Evolutionary conservation across 2,329 filamentous ascomycete genomes (phyloP), one percentile per base, ranked within the genome.

Genomic region (Fusarium nematophilum): DNA sequence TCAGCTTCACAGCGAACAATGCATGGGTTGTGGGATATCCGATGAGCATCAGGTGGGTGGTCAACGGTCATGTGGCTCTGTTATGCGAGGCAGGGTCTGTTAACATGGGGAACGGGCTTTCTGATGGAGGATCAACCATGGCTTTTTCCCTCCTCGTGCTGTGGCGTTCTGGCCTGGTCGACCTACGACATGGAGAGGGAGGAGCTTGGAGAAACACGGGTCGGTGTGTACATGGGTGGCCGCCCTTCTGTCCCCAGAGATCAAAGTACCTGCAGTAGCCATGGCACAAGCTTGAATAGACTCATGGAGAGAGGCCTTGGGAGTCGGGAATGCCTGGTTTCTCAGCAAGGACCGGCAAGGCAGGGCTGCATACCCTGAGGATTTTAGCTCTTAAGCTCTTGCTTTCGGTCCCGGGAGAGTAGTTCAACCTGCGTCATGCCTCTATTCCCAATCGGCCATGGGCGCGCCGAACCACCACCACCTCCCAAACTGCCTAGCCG

Each of bases 361-460:
- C 14, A 34, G 31, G 13, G n/a, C n/a, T n/a, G 14, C 14, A 17
- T 14, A 6, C 14, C 5, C 8, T 17, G 5, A 17, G n/a, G 7
- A 8, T 15, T 9, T 34, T 34, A 3, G 30, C n/a, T 33, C n/a
- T 15, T 14, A 6, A 8, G 7, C 30, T 14, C 9, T 15, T 33
- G 30, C 30, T 5, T 14, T 5, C n/a, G 13, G 30, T n/a, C n/a
- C 30, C 11, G 26, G 5, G 5, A 37, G 25, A 36, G 17, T 29
- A 21, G n/a, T 26, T 15, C 17, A 21, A 21, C 17, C 27, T 30
- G 21, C 33, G 3, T 11, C 14, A 38, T 38, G 33, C 27, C 34
- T 33, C 46, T 40, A 49, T 40, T 34, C 46, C 46, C 46, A 50
- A 50, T 50, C 46, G 18, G 46, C 46, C 46, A 27, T 48, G 25